Percentiles rank a stretch among this genome's conserved stretches.
Conservation (phyloP, 139 green algal species). For the Volvox africanus region DNA sequence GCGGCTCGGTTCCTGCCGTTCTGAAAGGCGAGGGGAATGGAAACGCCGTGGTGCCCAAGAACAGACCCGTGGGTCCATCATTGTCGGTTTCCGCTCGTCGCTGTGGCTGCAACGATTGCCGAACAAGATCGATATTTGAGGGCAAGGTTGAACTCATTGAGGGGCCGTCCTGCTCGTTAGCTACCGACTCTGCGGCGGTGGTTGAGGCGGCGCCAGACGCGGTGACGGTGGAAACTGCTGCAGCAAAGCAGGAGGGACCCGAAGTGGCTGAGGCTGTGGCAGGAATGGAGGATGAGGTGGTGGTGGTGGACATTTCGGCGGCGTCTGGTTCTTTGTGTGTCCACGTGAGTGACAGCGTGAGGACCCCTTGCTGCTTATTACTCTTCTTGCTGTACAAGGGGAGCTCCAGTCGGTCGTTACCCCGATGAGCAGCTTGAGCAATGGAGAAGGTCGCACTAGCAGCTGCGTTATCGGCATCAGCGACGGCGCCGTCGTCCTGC, state of each 20-base stretch:
- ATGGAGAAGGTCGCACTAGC: background rate
- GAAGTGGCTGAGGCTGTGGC: background rate
- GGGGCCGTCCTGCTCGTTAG: too few relatives aligned
- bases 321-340: background rate
- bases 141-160: too few relatives aligned
- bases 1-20: too few relatives aligned
- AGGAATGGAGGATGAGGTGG: background rate
- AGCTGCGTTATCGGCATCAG: background rate
- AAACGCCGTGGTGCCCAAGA: too few relatives aligned
- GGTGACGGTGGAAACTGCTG: too few relatives aligned
- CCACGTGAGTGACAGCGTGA: constrained; percentile 1
- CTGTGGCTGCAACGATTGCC: too few relatives aligned
- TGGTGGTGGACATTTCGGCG: background rate
- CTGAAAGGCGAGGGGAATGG: too few relatives aligned
- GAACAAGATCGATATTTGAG: too few relatives aligned
- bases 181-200: too few relatives aligned
- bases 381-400: background rate
- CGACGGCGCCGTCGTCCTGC: background rate
- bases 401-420: background rate
- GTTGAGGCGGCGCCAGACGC: too few relatives aligned
- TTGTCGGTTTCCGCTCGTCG: too few relatives aligned
- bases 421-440: background rate
- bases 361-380: background rate
- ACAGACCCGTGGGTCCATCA: background rate
- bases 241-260: too few relatives aligned